A percentile compares a stretch with the other conserved stretches of the same genome.
Conservation (phyloP, 306 rosid genomes). For the Sesbania bispinosa region DNA sequence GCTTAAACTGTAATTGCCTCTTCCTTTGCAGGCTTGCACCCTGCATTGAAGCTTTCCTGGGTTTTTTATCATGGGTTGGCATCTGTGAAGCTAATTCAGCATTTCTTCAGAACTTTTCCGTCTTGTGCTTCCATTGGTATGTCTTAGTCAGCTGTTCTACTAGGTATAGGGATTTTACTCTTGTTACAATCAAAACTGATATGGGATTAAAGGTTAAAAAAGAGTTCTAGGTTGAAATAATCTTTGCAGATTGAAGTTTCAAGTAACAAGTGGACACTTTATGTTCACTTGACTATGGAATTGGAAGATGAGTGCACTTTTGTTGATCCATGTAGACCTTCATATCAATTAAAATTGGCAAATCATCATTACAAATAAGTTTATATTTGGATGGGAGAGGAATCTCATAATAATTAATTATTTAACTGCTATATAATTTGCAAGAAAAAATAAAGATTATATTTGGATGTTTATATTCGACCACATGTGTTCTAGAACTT, state of each 20-base stretch:
- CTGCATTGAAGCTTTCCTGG: slow-evolving; percentile 63
- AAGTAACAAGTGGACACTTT: not conserved
- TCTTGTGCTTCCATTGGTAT: slow-evolving; percentile 91
- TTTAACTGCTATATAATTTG: too few species aligned
- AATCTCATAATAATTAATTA: too few species aligned
- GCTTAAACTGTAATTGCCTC: not conserved
- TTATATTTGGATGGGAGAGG: too few species aligned
- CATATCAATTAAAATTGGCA: not conserved
- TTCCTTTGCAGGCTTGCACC: slow-evolving; percentile 46
- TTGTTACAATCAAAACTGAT: not conserved
- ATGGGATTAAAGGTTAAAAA: not conserved
- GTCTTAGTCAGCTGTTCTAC: slow-evolving; percentile 7
- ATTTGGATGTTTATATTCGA: slow-evolving; percentile 20
- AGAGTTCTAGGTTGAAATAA: not conserved
- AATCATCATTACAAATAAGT: not conserved
- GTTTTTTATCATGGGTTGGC: slow-evolving; percentile 77
- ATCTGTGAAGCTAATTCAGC: slow-evolving; percentile 68
- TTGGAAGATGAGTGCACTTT: not conserved
- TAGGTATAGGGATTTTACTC: slow-evolving; percentile 2
- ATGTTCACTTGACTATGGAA: not conserved
- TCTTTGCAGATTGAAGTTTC: not conserved
- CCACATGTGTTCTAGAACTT: not conserved
- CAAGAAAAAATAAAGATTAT: not conserved
- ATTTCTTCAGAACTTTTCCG: slow-evolving; percentile 73
- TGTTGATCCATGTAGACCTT: not conserved